Percentiles rank a stretch among this genome's conserved stretches.
phyloP scores from a whole-genome alignment of 129 eudicot genomes.

The Lonicera japonica region DNA sequence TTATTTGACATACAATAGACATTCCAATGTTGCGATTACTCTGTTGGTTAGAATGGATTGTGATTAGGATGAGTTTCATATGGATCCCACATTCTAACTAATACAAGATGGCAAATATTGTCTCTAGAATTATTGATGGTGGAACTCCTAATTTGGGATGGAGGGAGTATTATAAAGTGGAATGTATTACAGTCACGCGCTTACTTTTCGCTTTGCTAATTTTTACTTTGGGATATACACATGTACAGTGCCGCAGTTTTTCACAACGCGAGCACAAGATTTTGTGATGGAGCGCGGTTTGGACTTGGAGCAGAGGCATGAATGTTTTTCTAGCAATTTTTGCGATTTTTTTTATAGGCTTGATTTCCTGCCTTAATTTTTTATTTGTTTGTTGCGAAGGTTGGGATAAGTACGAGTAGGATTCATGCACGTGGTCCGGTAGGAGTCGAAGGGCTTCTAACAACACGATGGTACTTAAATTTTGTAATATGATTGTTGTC shows the following conservation, averaged over 20 bases:
- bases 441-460: slow-evolving; percentile 92
- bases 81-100: no score
- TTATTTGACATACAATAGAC: no score
- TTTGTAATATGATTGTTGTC: no score
- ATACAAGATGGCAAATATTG: no score
- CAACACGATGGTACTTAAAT: slow-evolving; percentile 67
- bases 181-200: not conserved
- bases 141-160: no score
- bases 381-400: slow-evolving; percentile 30
- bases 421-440: slow-evolving; percentile 98
- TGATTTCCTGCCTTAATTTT: not conserved
- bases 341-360: not conserved
- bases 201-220: not conserved
- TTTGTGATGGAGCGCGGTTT: slow-evolving; percentile 96
- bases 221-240: not conserved
- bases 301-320: slow-evolving; percentile 97
- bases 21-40: no score
- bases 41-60: no score
- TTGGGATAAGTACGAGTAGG: slow-evolving; percentile 91
- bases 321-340: not conserved
- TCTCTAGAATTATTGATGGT: no score
- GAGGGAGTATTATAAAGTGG: not conserved
- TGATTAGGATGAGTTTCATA: no score
- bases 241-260: slow-evolving; percentile 86
- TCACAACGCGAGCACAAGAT: slow-evolving; percentile 95